Conservation (phyloP, 1,284 basidiomycete species). For the Gymnopus androsaceus region DNA sequence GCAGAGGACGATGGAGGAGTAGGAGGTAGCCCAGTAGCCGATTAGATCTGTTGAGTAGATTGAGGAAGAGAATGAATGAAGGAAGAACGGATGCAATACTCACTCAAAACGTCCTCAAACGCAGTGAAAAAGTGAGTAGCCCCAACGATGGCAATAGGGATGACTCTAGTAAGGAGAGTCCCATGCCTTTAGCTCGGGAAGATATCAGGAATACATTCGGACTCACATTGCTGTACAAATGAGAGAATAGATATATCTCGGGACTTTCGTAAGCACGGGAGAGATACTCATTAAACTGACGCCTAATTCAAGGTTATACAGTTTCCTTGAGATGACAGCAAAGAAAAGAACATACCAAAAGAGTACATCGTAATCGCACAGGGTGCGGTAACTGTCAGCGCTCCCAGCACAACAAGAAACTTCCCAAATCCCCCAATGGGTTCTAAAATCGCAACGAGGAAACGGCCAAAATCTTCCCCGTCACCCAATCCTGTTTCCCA, state of each 20-base stretch:
- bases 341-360: conserved; percentile 42
- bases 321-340: neutral
- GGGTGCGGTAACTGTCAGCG: conserved; percentile 52
- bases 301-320: conserved; percentile 29
- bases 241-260: conserved; percentile 69
- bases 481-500: conserved; percentile 61
- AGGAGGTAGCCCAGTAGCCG: conserved; percentile 61
- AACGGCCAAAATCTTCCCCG: conserved; percentile 56
- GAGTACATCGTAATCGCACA: conserved; percentile 79
- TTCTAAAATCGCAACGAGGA: conserved; percentile 56
- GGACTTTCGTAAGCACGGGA: conserved; percentile 56
- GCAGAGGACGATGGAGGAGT: neutral
- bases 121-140: conserved; percentile 58
- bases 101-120: conserved; percentile 57
- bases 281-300: conserved; percentile 72
- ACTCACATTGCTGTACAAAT: conserved; percentile 70
- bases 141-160: conserved; percentile 61
- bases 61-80: conserved; percentile 10
- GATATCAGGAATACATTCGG: neutral
- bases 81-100: conserved; percentile 22
- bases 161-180: conserved; percentile 45
- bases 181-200: too few species aligned
- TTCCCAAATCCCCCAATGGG: conserved; percentile 59
- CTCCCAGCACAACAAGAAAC: conserved; percentile 42
- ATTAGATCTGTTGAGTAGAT: conserved; percentile 40